Conservation (phyloP, 139 green algal species). For the Microglena sp. region DNA sequence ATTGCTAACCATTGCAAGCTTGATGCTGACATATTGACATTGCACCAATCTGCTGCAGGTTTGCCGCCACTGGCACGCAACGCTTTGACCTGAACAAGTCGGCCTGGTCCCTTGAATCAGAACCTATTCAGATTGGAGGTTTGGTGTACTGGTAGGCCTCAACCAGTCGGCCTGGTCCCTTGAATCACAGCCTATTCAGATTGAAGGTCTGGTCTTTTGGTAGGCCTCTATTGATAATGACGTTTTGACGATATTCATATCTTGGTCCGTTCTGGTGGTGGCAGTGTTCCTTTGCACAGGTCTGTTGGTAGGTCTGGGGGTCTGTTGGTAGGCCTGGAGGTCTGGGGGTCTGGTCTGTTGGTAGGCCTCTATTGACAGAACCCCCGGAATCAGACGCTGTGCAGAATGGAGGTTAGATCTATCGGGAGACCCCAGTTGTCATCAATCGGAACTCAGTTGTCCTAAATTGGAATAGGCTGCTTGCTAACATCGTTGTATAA, state of each 20-base stretch:
- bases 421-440: too few relatives aligned
- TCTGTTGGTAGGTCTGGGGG: too few relatives aligned
- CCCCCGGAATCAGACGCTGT: conserved; percentile 55
- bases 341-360: too few relatives aligned
- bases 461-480: too few relatives aligned
- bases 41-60: neutral
- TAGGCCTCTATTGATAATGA: conserved; percentile 56
- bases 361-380: conserved; percentile 51
- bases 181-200: conserved; percentile 55
- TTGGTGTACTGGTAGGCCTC: conserved; percentile 41
- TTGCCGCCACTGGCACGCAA: conserved; percentile 41
- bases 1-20: too few relatives aligned
- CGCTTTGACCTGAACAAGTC: conserved; percentile 66
- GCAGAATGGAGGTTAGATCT: conserved; percentile 58
- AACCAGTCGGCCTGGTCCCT: conserved; percentile 66
- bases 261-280: too few relatives aligned
- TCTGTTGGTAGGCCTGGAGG: too few relatives aligned
- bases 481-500: too few relatives aligned
- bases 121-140: conserved; percentile 58
- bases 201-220: conserved; percentile 44
- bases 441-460: too few relatives aligned
- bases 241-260: too few relatives aligned
- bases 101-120: conserved; percentile 59
- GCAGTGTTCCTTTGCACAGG: too few relatives aligned
- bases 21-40: too few relatives aligned